Percentiles rank a stretch among this genome's conserved stretches.
phyloP scores from a whole-genome alignment of 2,329 filamentous ascomycete species.

The Sporothrix protearum region DNA sequence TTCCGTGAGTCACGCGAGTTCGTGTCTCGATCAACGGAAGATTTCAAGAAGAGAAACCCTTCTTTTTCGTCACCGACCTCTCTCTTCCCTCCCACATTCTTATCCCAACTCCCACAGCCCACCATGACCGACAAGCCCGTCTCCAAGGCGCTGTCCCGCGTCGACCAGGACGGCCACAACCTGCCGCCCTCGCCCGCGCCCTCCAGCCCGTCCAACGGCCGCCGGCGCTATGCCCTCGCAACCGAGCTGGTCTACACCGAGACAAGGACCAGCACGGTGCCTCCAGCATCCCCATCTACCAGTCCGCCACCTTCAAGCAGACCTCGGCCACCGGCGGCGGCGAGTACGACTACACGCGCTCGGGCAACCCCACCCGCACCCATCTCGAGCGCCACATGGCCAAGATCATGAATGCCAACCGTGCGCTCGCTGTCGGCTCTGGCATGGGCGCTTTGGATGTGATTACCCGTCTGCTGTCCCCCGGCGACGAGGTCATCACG shows the following conservation, averaged over 20 bases:
- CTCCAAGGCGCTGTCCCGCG: slow-evolving; percentile 54
- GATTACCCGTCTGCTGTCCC: slow-evolving; percentile 83
- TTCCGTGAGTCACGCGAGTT: slow-evolving; percentile 13
- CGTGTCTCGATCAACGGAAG: not conserved
- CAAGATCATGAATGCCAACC: slow-evolving; percentile 96
- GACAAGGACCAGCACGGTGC: slow-evolving; percentile 93
- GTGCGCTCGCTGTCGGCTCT: slow-evolving; percentile 88
- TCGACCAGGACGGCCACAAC: slow-evolving; percentile 79
- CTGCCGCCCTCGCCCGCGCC: slow-evolving; percentile 89
- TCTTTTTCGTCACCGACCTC: not conserved
- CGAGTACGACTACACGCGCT: slow-evolving; percentile 98
- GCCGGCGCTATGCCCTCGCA: slow-evolving; percentile 81
- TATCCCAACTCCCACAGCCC: not conserved
- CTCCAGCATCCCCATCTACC: slow-evolving; percentile 95
- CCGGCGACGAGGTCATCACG: slow-evolving; percentile 94
- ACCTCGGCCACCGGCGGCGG: slow-evolving; percentile 71
- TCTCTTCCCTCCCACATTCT: not conserved
- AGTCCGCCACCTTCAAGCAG: slow-evolving; percentile 98
- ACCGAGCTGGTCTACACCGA: slow-evolving; percentile 97
- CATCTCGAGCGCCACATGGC: slow-evolving; percentile 95
- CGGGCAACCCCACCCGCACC: slow-evolving; percentile 91
- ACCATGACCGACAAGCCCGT: slow-evolving; percentile 36
- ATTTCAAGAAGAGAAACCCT: not conserved
- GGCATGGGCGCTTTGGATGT: slow-evolving; percentile 98
- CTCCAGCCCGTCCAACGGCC: slow-evolving; percentile 80